phyloP scores from a whole-genome alignment of 805 yeast species.

The Candida jianshihensis region DNA sequence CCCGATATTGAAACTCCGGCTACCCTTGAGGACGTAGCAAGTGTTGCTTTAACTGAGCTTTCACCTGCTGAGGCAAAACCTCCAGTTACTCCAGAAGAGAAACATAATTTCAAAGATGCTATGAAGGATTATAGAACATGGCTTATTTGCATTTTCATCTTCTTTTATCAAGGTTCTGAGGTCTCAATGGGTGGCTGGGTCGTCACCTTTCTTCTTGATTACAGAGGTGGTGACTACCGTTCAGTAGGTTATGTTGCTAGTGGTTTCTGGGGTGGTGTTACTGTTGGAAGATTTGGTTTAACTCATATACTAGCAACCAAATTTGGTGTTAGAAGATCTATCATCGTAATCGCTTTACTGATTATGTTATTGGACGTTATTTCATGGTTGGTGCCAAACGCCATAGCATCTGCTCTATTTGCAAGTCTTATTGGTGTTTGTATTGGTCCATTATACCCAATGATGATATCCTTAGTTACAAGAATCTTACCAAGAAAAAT shows the following conservation, averaged over 20 bases:
- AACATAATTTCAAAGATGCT: constrained; percentile 30
- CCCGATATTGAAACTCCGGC: constrained; percentile 3
- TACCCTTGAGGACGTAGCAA: background rate
- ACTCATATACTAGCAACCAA: constrained; percentile 32
- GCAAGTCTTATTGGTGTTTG: constrained; percentile 42
- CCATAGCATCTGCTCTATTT: constrained; percentile 39
- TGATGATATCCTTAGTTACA: constrained; percentile 39
- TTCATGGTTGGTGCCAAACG: constrained; percentile 42
- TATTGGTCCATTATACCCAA: constrained; percentile 54
- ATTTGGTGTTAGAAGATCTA: constrained; percentile 40
- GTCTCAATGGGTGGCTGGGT: constrained; percentile 62
- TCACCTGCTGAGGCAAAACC: background rate
- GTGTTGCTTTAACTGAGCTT: constrained; percentile 2
- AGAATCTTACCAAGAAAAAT: constrained; percentile 43
- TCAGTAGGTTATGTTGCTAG: constrained; percentile 52
- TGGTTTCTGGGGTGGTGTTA: constrained; percentile 62
- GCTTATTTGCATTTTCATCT: constrained; percentile 44
- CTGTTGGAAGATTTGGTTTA: constrained; percentile 48
- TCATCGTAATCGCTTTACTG: constrained; percentile 26
- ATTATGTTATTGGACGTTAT: constrained; percentile 34
- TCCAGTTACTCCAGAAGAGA: constrained; percentile 1
- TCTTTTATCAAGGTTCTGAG: constrained; percentile 59
- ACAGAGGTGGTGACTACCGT: constrained; percentile 35
- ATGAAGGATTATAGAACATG: constrained; percentile 38
- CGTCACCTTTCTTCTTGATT: constrained; percentile 48